Base-by-base conservation (phyloP, 2,329 filamentous ascomycete species). In the Elsinoe perseae region DNA sequence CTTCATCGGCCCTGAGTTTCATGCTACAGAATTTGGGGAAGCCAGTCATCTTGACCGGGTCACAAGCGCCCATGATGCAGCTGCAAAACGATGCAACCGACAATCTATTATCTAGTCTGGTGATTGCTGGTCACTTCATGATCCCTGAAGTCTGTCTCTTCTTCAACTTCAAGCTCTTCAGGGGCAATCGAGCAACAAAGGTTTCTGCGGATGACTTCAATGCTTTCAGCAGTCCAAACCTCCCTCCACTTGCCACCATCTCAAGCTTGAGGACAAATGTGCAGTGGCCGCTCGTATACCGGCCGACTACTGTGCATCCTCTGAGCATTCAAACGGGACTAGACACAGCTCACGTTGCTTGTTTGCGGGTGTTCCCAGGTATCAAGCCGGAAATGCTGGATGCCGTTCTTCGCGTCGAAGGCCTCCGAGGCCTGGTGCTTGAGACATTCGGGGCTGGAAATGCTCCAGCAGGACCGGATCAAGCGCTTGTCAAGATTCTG, bases 401-500 rank as follows among this genome's bases (percentile, higher is more conserved):
- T 66, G 86, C 87, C 1, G 89, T 95, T 14, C 76, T 95, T 58
- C 80, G 80, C 43, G 75, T 90, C 28, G 83, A 88, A n/a, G 83
- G 83, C 46, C 77, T 96, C 12, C 82, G 84, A 50, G 91, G 91
- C 1, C 77, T 95, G 50, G 84, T 96, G 36, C 80, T 96, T 42
- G 90, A 95, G 73, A 95, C 90, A 0, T 95, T 95, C 69, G 91
- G 91, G 58, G 90, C 93, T 68, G 91, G 91, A 57, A 96, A 95
- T 71, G 87, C 91, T 9, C 91, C 91, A 2, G 86, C 86, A 36
- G 89, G 89, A 27, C 79, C 84, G 48, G 87, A 93, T 66, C 87
- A 87, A 56, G 84, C 82, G 53, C 80, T 95, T 68, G 90, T 86
- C 14, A 83, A 83, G 56, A 87, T 92, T 50, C 83, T 95, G 64